Base-by-base conservation (phyloP, 1,139 yeast species). In the Kurtzmaniella quercitrusa region DNA sequence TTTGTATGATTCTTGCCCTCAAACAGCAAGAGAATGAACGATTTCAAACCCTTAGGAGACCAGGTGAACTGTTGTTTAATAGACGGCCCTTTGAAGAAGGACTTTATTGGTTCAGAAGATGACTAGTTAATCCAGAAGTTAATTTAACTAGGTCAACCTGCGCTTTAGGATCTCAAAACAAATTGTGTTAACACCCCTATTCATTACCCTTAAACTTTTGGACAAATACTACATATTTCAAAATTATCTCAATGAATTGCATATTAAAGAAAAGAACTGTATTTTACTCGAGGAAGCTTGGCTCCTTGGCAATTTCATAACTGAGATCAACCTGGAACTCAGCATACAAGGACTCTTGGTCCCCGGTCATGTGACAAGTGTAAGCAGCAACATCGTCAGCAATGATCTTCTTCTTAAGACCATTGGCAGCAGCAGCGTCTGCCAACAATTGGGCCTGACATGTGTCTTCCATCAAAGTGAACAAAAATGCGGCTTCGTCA, bases 401-500 rank as follows among this genome's bases (percentile, higher is more conserved):
- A 45, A 82, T 70, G 33, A 71, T 40, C 39, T 52, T 47, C 44
- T 59, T 55, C 44, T 55, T 53, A 42, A 48, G 47, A 3, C 59
- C 59, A n/a, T 46, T 42, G 17, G 50, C 49, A 45, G 55, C 45
- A 42, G 53, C 48, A 44, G 53, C 55, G 30, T 83, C 87, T 2
- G 74, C 84, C 47, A 76, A 57, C 52, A 83, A 59, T 59, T 83
- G 89, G 9, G 76, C 75, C 52, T 80, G 75, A 56, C 88, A 82
- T 9, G 75, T 56, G 50, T 74, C 70, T 55, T 83, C 89, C 74
- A 78, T 66, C 57, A 60, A 48, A 1, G 79, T 71, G 59, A 77
- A 83, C 45, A 80, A 57, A 52, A 76, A 78, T 1, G 87, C 87
- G 4, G 88, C 88, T 60, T 82, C 88, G 51, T 81, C 88, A n/a